Conservation (phyloP, 805 yeast genomes). For the Ogataea saltuana region DNA sequence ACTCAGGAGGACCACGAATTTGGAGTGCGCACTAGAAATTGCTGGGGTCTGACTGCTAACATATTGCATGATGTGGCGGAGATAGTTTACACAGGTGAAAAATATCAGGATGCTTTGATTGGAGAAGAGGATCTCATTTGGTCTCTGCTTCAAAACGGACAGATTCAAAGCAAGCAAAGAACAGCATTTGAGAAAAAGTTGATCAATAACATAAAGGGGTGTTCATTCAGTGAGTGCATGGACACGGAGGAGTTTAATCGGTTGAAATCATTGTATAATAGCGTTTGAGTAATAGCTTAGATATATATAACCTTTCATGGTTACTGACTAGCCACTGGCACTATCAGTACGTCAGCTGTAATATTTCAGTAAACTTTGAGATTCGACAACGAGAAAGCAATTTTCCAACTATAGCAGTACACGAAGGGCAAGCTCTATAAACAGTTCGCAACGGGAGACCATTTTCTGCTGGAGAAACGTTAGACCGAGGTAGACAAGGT, state of each 20-base stretch:
- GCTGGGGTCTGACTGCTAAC: conserved; percentile 84
- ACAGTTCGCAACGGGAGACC: too few relatives aligned
- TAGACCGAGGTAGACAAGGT: too few relatives aligned
- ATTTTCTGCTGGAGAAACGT: too few relatives aligned
- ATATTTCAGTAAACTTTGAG: too few relatives aligned
- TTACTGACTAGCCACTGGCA: too few relatives aligned
- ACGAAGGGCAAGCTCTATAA: too few relatives aligned
- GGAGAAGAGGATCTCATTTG: conserved; percentile 71
- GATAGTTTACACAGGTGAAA: conserved; percentile 46
- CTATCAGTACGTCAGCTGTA: too few relatives aligned
- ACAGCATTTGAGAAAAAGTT: conserved; percentile 55
- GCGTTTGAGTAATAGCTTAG: conserved; percentile 14
- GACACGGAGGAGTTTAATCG: conserved; percentile 44
- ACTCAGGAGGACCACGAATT: conserved; percentile 38
- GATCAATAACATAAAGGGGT: conserved; percentile 43
- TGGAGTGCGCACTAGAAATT: conserved; percentile 56
- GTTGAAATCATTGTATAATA: conserved; percentile 44
- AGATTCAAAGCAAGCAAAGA: conserved; percentile 49
- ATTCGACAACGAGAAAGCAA: background rate
- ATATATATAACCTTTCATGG: conserved; percentile 7
- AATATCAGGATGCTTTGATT: conserved; percentile 34
- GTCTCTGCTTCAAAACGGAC: conserved; percentile 50
- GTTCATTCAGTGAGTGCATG: conserved; percentile 46
- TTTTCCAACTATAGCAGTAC: background rate
- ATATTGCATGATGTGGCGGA: conserved; percentile 71